Percentiles rank a stretch among this genome's conserved stretches.
These are phyloP conservation scores for Ascosphaera aggregata DNA, from an alignment of 2,329 filamentous ascomycete species.

Conservation along the genomic window DNA sequence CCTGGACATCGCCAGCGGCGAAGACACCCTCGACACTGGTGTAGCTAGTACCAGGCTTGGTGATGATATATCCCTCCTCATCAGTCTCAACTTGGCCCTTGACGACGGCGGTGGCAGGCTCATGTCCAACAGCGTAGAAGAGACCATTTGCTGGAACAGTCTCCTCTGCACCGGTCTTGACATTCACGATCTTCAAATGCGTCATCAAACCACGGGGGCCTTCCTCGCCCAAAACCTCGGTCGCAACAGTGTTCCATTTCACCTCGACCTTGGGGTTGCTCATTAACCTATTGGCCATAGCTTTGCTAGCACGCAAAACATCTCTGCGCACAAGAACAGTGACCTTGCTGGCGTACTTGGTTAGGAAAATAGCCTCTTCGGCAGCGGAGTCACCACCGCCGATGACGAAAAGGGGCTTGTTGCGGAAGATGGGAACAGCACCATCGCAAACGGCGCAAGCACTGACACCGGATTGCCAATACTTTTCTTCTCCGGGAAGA, in stretches of 20 bases:
- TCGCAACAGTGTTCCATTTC: conserved; percentile 58
- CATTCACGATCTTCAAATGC: conserved; percentile 63
- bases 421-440: conserved; percentile 88
- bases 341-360: conserved; percentile 91
- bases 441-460: conserved; percentile 96
- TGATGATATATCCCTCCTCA: conserved; percentile 74
- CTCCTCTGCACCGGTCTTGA: conserved; percentile 50
- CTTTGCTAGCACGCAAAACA: conserved; percentile 64
- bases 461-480: conserved; percentile 93
- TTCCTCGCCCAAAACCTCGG: conserved; percentile 64
- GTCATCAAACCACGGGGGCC: conserved; percentile 60
- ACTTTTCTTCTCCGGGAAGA: conserved; percentile 74
- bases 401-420: conserved; percentile 88
- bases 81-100: conserved; percentile 80
- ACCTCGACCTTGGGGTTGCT: conserved; percentile 78
- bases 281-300: conserved; percentile 72
- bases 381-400: conserved; percentile 92
- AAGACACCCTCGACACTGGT: conserved; percentile 86
- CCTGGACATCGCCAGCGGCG: conserved; percentile 91
- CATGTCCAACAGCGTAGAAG: conserved; percentile 95
- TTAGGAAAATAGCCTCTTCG: conserved; percentile 91
- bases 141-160: conserved; percentile 76
- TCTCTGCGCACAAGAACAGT: conserved; percentile 81
- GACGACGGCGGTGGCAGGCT: conserved; percentile 75
- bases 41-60: conserved; percentile 64